A percentile compares a stretch with the other conserved stretches of the same genome.
These are phyloP conservation scores for Bruguiera parviflora DNA, from an alignment of 345 rosid species.

Conservation along the genomic window DNA sequence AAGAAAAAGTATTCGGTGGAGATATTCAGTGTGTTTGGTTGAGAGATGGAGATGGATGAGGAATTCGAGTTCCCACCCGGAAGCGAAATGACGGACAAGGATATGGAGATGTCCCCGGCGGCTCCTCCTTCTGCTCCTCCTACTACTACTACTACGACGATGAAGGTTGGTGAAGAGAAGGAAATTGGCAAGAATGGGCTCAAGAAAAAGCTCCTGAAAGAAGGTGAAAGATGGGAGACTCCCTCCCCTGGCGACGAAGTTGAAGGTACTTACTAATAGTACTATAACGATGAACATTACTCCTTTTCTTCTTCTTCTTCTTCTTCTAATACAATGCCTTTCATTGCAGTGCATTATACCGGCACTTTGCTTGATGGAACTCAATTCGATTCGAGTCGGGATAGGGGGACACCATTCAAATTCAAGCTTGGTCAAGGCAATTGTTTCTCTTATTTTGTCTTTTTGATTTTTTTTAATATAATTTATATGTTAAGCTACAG, in stretches of 20 bases:
- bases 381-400: slow-evolving; percentile 87
- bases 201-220: slow-evolving; percentile 83
- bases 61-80: slow-evolving; percentile 55
- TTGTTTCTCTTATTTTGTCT: not conserved
- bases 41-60: slow-evolving; percentile 42
- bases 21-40: not conserved
- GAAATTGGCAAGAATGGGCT: slow-evolving; percentile 72
- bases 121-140: too few relatives aligned
- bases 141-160: too few relatives aligned
- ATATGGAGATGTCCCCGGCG: slow-evolving; percentile 27
- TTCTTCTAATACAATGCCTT: too few relatives aligned
- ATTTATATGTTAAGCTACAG: too few relatives aligned
- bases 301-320: too few relatives aligned
- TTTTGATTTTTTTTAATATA: too few relatives aligned
- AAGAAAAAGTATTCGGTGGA: not conserved
- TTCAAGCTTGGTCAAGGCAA: slow-evolving; percentile 95
- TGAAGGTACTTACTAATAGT: slow-evolving; percentile 42
- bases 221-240: slow-evolving; percentile 66
- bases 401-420: slow-evolving; percentile 77
- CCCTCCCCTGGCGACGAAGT: slow-evolving; percentile 79
- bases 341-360: slow-evolving; percentile 47
- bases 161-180: slow-evolving; percentile 62
- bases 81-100: not conserved
- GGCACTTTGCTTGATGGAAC: slow-evolving; percentile 94
- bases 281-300: not conserved